A percentile compares a stretch with the other conserved stretches of the same genome.
Conservation (phyloP, 139 green algal species). For the Coelastrella sp. region DNA sequence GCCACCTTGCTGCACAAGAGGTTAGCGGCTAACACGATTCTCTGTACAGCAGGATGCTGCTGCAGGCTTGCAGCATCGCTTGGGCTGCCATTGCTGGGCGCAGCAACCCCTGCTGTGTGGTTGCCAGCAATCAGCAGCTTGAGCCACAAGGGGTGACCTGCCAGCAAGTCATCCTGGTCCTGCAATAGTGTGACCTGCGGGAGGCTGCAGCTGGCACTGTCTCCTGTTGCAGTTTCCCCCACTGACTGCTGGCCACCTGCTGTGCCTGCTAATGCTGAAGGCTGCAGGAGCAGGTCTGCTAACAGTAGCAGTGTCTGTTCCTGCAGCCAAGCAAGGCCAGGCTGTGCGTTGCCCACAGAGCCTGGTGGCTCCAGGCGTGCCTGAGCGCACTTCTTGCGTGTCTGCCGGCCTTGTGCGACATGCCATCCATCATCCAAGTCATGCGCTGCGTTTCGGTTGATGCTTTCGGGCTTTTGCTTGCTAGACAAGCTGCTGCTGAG, state of each 20-base stretch:
- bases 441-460: no score
- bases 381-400: background rate
- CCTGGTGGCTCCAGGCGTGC: no score
- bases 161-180: background rate
- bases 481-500: no score
- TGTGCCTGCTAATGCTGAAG: no score
- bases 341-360: background rate
- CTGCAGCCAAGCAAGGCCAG: background rate
- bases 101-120: background rate
- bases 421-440: background rate
- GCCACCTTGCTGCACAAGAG: background rate
- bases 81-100: background rate
- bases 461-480: no score
- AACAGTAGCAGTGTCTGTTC: constrained; percentile 3
- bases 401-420: background rate
- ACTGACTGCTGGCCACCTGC: no score
- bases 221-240: no score
- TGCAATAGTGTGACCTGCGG: background rate
- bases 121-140: constrained; percentile 11
- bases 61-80: background rate
- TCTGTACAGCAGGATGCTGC: background rate
- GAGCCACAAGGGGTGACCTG: background rate
- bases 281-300: background rate
- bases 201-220: background rate
- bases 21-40: background rate